phyloP scores from a whole-genome alignment of 2,329 filamentous ascomycete species.

The Apiospora marii region DNA sequence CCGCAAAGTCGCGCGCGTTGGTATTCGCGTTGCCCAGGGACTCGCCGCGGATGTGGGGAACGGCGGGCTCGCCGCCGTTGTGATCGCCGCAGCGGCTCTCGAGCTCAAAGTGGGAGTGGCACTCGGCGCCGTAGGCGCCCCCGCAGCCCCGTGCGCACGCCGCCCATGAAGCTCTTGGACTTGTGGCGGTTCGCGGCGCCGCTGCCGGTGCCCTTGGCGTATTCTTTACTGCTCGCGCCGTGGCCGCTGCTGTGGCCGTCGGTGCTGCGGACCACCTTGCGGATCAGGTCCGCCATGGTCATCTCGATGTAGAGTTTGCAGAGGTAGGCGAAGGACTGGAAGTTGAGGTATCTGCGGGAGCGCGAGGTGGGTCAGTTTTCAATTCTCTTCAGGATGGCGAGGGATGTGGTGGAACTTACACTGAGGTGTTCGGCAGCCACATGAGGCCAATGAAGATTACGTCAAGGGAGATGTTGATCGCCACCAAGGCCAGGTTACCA shows the following conservation, averaged over 20 bases:
- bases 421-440: constrained; percentile 48
- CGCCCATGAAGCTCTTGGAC: constrained; percentile 22
- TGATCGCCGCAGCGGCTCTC: constrained; percentile 1
- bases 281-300: constrained; percentile 53
- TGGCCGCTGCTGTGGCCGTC: constrained; percentile 24
- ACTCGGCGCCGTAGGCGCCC: constrained; percentile 11
- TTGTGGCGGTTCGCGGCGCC: not conserved
- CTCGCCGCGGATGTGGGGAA: not conserved
- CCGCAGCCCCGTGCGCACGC: constrained; percentile 3
- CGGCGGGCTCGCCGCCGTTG: too few relatives aligned
- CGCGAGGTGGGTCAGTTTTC: not conserved
- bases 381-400: not conserved
- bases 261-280: constrained; percentile 36
- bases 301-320: constrained; percentile 55
- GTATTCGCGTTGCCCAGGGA: not conserved
- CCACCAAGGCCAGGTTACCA: constrained; percentile 50
- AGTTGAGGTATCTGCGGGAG: constrained; percentile 46
- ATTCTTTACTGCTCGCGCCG: constrained; percentile 12
- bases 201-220: constrained; percentile 1
- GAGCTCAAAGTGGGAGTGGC: constrained; percentile 24
- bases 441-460: constrained; percentile 45
- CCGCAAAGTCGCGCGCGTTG: not conserved
- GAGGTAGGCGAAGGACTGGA: constrained; percentile 52
- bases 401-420: constrained; percentile 31
- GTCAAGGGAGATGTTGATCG: constrained; percentile 50